Conservation (phyloP, 768 basidiomycete species). For the Neoboletus brunneissimus region DNA sequence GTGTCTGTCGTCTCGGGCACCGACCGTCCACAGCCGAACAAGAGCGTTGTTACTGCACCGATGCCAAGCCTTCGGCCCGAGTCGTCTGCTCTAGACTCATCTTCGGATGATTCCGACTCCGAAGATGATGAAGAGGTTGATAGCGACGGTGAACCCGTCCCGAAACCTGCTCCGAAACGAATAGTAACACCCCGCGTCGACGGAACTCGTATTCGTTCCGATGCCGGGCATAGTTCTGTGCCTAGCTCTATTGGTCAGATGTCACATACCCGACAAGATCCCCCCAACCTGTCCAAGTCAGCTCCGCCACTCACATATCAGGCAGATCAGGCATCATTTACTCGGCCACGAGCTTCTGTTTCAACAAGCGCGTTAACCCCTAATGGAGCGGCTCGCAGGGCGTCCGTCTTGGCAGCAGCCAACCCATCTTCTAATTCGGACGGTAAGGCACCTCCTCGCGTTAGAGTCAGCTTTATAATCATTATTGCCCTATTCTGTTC, state of each 20-base stretch:
- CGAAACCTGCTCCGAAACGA: constrained; percentile 34
- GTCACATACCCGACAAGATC: constrained; percentile 4
- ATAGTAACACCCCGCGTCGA: constrained; percentile 31
- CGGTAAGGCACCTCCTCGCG: constrained; percentile 26
- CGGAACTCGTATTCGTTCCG: constrained; percentile 14
- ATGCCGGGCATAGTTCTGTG: constrained; percentile 13
- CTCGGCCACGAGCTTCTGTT: constrained; percentile 47
- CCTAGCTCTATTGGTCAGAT: not conserved
- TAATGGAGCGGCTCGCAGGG: constrained; percentile 49
- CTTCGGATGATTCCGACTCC: constrained; percentile 37
- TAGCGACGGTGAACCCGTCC: constrained; percentile 33
- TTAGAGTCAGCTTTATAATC: not conserved
- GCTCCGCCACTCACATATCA: constrained; percentile 31
- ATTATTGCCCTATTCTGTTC: not conserved
- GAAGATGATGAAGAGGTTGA: constrained; percentile 37
- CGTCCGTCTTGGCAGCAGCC: constrained; percentile 38
- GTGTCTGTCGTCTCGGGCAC: constrained; percentile 23
- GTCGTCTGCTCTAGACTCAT: constrained; percentile 20
- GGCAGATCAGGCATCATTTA: constrained; percentile 1
- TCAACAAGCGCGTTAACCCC: constrained; percentile 60
- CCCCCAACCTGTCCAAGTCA: constrained; percentile 12
- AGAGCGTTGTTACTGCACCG: constrained; percentile 5
- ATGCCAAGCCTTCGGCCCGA: constrained; percentile 9
- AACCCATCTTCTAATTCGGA: constrained; percentile 26
- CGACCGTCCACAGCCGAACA: constrained; percentile 17